phyloP scores from a whole-genome alignment of 2,329 filamentous ascomycete genomes.

The Neocatenulostroma microsporum region DNA sequence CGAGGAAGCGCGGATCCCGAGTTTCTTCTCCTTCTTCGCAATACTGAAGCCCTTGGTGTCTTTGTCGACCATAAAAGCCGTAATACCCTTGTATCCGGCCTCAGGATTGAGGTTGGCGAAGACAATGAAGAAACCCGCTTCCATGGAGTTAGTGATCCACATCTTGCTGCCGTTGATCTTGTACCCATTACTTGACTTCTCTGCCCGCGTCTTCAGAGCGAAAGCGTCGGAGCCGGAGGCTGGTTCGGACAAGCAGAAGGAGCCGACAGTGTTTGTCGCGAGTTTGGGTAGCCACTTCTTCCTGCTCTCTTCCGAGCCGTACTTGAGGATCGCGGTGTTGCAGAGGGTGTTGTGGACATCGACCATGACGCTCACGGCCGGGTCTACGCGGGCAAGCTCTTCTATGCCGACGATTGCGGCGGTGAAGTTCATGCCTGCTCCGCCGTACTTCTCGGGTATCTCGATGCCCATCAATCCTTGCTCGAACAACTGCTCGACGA shows the following conservation, averaged over 20 bases:
- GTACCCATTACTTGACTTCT: conserved; percentile 75
- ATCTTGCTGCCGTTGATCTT: conserved; percentile 89
- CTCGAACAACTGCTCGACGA: conserved; percentile 93
- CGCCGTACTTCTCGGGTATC: conserved; percentile 94
- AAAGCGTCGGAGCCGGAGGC: conserved; percentile 93
- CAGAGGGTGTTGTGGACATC: conserved; percentile 98
- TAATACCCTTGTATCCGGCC: conserved; percentile 95
- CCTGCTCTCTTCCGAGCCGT: conserved; percentile 67
- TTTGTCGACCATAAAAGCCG: conserved; percentile 92
- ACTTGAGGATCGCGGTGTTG: conserved; percentile 86
- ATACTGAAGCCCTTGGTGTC: conserved; percentile 81
- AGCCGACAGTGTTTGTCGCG: conserved; percentile 75
- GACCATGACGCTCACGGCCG: conserved; percentile 87
- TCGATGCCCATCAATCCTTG: conserved; percentile 96
- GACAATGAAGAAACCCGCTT: conserved; percentile 92
- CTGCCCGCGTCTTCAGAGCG: conserved; percentile 83
- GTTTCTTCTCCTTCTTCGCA: conserved; percentile 99
- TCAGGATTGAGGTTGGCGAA: conserved; percentile 91
- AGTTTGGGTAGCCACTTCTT: conserved; percentile 83
- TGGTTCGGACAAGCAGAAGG: conserved; percentile 23
- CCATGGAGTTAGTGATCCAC: conserved; percentile 99
- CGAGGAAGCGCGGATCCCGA: conserved; percentile 90
- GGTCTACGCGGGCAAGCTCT: conserved; percentile 88
- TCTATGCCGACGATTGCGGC: conserved; percentile 93
- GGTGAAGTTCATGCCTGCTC: conserved; percentile 98